phyloP scores from a whole-genome alignment of 129 eudicot genomes.

The Lonicera japonica region DNA sequence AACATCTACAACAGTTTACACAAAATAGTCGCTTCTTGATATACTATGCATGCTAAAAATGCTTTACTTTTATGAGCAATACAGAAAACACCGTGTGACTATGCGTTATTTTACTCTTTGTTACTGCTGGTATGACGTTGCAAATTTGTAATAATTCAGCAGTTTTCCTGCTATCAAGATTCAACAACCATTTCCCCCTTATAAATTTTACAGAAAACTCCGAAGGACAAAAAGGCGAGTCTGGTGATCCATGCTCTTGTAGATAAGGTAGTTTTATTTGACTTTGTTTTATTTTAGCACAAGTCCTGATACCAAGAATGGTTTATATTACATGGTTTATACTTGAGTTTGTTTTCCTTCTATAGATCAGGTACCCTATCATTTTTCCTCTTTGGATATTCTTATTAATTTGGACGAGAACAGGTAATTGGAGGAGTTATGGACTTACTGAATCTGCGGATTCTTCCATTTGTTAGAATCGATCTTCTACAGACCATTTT shows the following conservation, averaged over 20 bases:
- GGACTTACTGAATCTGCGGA: constrained; percentile 50
- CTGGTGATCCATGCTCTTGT: constrained; percentile 84
- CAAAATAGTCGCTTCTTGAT: no score
- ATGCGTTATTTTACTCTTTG: no score
- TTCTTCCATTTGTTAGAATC: constrained; percentile 80
- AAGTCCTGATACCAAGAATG: background rate
- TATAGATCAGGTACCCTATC: background rate
- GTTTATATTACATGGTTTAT: background rate
- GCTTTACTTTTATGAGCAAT: background rate
- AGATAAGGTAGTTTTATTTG: constrained; percentile 54
- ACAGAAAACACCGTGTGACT: no score
- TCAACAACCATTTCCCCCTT: background rate
- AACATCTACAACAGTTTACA: no score
- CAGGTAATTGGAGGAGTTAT: constrained; percentile 88
- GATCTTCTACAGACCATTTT: constrained; percentile 73
- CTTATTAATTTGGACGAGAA: constrained; percentile 11
- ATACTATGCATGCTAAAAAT: no score
- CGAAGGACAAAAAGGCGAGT: constrained; percentile 92
- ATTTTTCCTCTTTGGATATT: background rate
- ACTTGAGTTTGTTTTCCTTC: background rate
- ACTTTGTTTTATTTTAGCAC: background rate
- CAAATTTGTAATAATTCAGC: background rate
- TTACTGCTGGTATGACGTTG: no score
- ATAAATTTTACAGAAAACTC: constrained; percentile 60
- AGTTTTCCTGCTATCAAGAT: background rate